Base-by-base conservation (phyloP, 2,329 filamentous ascomycete species). In the Clonostachys rosea region DNA sequence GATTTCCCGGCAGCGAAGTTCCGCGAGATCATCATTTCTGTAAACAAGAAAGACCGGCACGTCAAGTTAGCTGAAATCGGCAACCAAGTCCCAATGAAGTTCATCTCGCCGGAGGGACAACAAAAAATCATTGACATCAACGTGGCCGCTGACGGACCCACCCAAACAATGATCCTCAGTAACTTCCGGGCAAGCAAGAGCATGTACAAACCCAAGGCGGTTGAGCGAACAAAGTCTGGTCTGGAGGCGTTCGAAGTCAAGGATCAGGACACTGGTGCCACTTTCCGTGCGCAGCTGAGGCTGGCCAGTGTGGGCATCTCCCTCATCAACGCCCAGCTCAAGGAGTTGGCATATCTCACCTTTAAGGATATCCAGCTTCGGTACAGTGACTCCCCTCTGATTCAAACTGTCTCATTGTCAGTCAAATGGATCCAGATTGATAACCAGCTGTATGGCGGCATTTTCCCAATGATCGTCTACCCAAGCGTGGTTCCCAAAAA, bases 361-460 rank as follows among this genome's bases (percentile, higher is more conserved):
- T 86, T 96, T 67, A 81, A 92, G 44, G 92, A 96, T 52, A 88
- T 97, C 24, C 86, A 94, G 56, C 70, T 99, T 53, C 91, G 91
- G 51, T 96, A 94, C 66, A 90, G 84, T 47, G 94, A 99, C 59
- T 97, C 94, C n/a, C 81, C 84, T 16, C 74, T 96, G 14, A 96
- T 96, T 61, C 94, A 99, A 67, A 97, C 91, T 1, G 69, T 96
- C 51, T 92, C 89, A 43, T 75, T 94, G 44, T 89, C 90, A 0
- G 86, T 97, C 63, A 97, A 99, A 66, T 99, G 95, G 95, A 94
- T 99, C 30, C 94, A 99, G 67, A 89, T 99, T 56, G 94, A 99
- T 68, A 99, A 99, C 58, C 94, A 99, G 66, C 81, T 99, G 13
- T 99, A 99, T 59, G 95, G 95, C 30, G 94, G 95, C 24, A 91